phyloP scores from a whole-genome alignment of 2,329 filamentous ascomycete species.

The Podosphaera fusca region DNA sequence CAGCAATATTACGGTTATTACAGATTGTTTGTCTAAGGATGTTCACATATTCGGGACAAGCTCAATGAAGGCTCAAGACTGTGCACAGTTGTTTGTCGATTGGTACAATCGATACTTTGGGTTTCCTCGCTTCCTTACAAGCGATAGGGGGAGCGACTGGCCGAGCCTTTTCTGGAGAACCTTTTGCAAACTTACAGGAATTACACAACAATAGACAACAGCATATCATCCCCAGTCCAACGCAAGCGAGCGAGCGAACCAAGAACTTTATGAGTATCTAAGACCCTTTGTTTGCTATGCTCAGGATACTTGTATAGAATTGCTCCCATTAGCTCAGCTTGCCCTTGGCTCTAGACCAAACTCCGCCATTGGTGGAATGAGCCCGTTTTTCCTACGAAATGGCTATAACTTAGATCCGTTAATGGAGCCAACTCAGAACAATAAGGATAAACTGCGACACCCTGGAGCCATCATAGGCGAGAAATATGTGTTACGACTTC shows the following conservation, averaged over 20 bases:
- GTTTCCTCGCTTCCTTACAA: not conserved
- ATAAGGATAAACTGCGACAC: no score
- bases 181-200: not conserved
- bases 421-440: no score
- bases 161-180: not conserved
- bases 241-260: not conserved
- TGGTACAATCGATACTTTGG: not conserved
- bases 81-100: not conserved
- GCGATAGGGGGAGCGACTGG: not conserved
- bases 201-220: no score
- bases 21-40: not conserved
- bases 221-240: no score
- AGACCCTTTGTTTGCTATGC: not conserved
- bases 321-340: no score
- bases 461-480: not conserved
- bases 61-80: not conserved
- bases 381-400: no score
- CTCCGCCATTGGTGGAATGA: no score
- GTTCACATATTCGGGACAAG: not conserved
- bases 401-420: no score
- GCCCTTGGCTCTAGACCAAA: no score
- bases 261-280: not conserved
- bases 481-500: not conserved
- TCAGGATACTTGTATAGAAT: not conserved
- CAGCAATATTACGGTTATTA: not conserved